Base-by-base conservation (phyloP, 2,329 filamentous ascomycete species). In the Taxawa tesnikishii region DNA sequence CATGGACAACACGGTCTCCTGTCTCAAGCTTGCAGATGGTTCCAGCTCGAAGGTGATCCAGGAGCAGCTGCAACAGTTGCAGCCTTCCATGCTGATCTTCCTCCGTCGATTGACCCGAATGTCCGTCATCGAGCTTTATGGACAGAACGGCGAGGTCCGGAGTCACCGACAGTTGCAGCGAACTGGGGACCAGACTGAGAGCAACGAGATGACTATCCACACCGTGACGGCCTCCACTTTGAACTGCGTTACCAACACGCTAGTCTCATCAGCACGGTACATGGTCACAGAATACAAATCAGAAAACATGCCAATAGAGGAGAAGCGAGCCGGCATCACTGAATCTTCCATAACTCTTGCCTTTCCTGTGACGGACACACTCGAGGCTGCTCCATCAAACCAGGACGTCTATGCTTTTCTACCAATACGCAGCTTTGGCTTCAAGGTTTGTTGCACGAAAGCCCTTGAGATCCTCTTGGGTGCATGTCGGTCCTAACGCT, bases 71-170 rank as follows among this genome's bases (percentile, higher is more conserved):
- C 13, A 33, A 6, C 34, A 37, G 5, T 36, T 54, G 11, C 42
- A 52, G 21, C 40, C 48, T 6, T 41, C 43, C 19, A 34, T 50
- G 18, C 43, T 55, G 13, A 38, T 55, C 19, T 56, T 55, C 27
- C 43, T 56, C 4, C 41, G 48, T 3, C 45, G 48, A 23, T 41
- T 56, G 5, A 33, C 41, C 4, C 35, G 32, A 13, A 41, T 55
- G n/a, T 23, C 19, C 5, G 29, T 50, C 10, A 35, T 36, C 10
- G 23, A 37, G n/a, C 23, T 34, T 6, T 18, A 26, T n/a, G 18
- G 18, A 8, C n/a, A 8, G 3, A 31, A 17, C 6, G 29, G 28
- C 6, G 12, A 33, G 6, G 18, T 29, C 5, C 15, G 12, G 3
- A n/a, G 21, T 3, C 17, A 28, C 10, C 23, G 17, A n/a, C 23